Base-by-base conservation (phyloP, 805 yeast species). In the Middelhovenomyces tepae region DNA sequence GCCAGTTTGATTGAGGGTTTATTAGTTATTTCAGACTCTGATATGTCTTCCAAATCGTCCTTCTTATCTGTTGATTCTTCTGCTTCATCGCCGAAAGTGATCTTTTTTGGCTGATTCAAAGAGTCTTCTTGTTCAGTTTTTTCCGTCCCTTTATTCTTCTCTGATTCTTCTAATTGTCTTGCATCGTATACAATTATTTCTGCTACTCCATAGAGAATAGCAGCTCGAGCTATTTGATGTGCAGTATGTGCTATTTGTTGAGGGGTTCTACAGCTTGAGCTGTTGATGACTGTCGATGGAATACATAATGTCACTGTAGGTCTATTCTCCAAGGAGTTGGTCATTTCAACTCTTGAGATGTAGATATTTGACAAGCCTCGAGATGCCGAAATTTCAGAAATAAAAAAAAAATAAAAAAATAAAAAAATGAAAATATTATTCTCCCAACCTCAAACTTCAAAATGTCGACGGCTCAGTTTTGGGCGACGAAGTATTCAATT, bases 181-280 rank as follows among this genome's bases (percentile, higher is more conserved):
- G 73, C 59, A 39, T 82, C 81, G 46, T 83, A 62, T 1, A 87
- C 62, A 3, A 86, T 74, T 19, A 87, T 65, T 50, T 87, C 96
- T 4, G 73, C 70, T 4, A 83, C 84, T 34, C 74, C 69, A 53
- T 67, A 85, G 1, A 73, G 62, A 18, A 81, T 71, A 3, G 85
- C 79, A 2, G 77, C 73, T 47, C 79, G 73, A 8, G 94, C 87
- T 10, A 87, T 66, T 54, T 85, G 93, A 47, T 86, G 81, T 1
- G 81, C 75, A 1, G 74, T 64, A 37, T 71, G 64, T 0, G 94
- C 85, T 9, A 74, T 75, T 51, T 85, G 94, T 40, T 78, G 78
- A 31, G 83, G 59, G 43, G 77, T 78, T 23, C 57, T 59, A 30
- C 89, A 79, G 46, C 75, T 71, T 4, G 71, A 48, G 1, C 43